Evolutionary conservation across 768 basidiomycete genomes (phyloP).

Genomic region (Panellus pusillus): DNA sequence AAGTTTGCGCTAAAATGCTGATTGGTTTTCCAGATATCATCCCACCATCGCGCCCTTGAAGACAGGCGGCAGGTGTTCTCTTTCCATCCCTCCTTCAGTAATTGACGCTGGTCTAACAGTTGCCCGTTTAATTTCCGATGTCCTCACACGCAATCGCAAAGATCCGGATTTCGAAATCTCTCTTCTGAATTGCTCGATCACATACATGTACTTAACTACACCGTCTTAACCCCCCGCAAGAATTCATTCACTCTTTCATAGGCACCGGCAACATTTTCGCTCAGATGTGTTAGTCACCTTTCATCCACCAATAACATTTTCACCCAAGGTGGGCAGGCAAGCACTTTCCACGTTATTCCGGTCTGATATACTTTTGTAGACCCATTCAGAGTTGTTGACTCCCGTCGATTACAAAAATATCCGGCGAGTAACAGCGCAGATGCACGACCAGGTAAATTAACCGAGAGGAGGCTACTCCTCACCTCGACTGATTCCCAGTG

Average conservation of each 20-base stretch:
- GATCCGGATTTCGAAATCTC: constrained; percentile 71
- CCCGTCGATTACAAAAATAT: constrained; percentile 67
- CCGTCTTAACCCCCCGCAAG: constrained; percentile 5
- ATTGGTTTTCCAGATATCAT: constrained; percentile 50
- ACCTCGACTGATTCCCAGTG: not conserved
- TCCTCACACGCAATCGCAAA: constrained; percentile 66
- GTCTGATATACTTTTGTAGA: constrained; percentile 36
- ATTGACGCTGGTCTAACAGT: constrained; percentile 41
- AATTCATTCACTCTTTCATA: constrained; percentile 26
- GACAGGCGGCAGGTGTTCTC: constrained; percentile 62
- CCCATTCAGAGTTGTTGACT: constrained; percentile 67
- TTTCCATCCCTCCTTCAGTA: not conserved
- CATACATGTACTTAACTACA: constrained; percentile 61
- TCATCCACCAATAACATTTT: constrained; percentile 66
- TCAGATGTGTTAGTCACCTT: constrained; percentile 87
- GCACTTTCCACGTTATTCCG: not conserved
- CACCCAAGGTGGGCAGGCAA: constrained; percentile 50
- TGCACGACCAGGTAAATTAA: constrained; percentile 46
- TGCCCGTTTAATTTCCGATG: constrained; percentile 78
- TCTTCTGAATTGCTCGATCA: constrained; percentile 76
- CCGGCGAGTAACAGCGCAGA: constrained; percentile 54
- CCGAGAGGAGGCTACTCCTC: not conserved
- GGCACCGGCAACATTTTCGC: constrained; percentile 85
- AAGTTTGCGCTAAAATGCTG: too few relatives aligned
- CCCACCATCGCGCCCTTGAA: constrained; percentile 86